phyloP scores from a whole-genome alignment of 2,329 filamentous ascomycete species.

The Cladophialophora carrionii region DNA sequence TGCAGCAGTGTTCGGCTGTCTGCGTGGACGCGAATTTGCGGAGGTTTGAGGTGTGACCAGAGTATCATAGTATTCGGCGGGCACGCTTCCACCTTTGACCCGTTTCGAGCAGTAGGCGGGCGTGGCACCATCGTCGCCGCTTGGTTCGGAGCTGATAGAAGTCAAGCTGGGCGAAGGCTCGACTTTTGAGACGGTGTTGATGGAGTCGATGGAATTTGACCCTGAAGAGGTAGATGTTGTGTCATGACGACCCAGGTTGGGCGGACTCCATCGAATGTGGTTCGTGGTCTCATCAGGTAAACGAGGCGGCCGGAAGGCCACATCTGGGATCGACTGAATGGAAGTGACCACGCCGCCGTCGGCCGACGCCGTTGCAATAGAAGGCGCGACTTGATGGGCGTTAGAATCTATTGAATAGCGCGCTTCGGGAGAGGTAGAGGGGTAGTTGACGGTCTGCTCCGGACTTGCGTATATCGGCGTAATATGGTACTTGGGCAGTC shows the following conservation, averaged over 20 bases:
- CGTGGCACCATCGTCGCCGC: conserved; percentile 14
- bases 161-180: conserved; percentile 7
- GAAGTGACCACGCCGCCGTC: background rate
- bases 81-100: background rate
- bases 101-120: background rate
- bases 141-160: conserved; percentile 21
- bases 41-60: background rate
- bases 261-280: conserved; percentile 6
- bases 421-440: conserved; percentile 1
- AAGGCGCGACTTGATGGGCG: conserved; percentile 8
- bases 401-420: background rate
- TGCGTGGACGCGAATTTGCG: background rate
- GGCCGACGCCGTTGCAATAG: background rate
- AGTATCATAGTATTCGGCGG: background rate
- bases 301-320: background rate
- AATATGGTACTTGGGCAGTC: background rate
- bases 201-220: conserved; percentile 18
- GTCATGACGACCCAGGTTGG: conserved; percentile 5
- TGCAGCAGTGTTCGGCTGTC: conserved; percentile 12
- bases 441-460: background rate
- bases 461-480: background rate
- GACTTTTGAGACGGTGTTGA: conserved; percentile 1
- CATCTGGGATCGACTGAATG: background rate
- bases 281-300: background rate
- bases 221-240: conserved; percentile 20